phyloP scores from a whole-genome alignment of 2,329 filamentous ascomycete species.

The Aureobasidium sp. region DNA sequence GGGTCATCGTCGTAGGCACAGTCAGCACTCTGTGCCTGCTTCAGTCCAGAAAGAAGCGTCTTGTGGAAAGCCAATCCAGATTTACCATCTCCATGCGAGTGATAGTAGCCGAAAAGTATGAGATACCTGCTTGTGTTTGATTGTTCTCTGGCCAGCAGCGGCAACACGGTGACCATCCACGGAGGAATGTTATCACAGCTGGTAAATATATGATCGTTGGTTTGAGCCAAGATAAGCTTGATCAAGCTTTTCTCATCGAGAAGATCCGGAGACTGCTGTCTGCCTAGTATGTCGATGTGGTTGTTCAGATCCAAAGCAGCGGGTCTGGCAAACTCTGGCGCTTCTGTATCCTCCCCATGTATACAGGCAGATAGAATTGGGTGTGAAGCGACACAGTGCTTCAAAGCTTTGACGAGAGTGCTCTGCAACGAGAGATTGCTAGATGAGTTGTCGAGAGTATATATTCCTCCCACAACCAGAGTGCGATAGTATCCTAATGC shows the following conservation, averaged over 20 bases:
- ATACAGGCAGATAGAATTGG: conserved; percentile 35
- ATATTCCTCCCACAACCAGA: conserved; percentile 33
- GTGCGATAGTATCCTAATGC: conserved; percentile 36
- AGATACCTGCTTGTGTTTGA: conserved; percentile 23
- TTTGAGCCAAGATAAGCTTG: background rate
- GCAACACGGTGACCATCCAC: conserved; percentile 38
- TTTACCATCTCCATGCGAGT: conserved; percentile 39
- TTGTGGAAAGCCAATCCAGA: conserved; percentile 39
- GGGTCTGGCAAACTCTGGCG: conserved; percentile 29
- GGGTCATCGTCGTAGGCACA: conserved; percentile 1
- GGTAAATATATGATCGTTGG: conserved; percentile 19
- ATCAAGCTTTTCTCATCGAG: background rate
- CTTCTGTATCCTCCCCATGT: conserved; percentile 32
- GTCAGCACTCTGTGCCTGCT: background rate
- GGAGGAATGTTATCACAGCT: conserved; percentile 29
- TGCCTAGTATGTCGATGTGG: conserved; percentile 32
- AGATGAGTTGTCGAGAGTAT: conserved; percentile 20
- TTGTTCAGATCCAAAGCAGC: conserved; percentile 32
- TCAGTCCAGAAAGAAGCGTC: conserved; percentile 30
- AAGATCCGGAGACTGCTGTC: background rate
- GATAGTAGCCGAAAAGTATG: conserved; percentile 38
- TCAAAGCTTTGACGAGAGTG: conserved; percentile 29
- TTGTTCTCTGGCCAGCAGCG: conserved; percentile 18
- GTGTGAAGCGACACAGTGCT: conserved; percentile 34
- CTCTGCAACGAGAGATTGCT: conserved; percentile 13